Percentiles rank a stretch among this genome's conserved stretches.
Evolutionary conservation across 768 basidiomycete species (phyloP).

Genomic region (Mycena galopus): DNA sequence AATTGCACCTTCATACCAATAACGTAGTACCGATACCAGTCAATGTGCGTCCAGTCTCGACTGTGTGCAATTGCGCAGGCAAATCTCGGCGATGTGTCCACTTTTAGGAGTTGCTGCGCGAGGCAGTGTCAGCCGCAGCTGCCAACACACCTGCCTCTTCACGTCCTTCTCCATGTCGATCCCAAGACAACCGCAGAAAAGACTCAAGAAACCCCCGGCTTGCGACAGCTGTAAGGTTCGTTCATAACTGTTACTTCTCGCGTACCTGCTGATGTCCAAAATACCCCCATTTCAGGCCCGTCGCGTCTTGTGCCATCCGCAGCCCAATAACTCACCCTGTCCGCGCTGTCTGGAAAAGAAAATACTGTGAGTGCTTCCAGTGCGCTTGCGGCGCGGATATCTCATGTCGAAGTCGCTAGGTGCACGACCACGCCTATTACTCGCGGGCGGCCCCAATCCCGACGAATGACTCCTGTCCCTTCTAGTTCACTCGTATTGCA

Average conservation of each 20-base stretch:
- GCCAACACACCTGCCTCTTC: background rate
- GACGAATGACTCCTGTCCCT: too few relatives aligned
- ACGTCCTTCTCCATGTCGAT: background rate
- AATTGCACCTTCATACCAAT: too few relatives aligned
- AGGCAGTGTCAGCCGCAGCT: background rate
- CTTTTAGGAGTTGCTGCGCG: too few relatives aligned
- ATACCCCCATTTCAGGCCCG: too few relatives aligned
- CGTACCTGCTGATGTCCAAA: too few relatives aligned
- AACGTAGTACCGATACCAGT: too few relatives aligned
- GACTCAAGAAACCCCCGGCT: background rate
- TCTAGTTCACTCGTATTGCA: too few relatives aligned
- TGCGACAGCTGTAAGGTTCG: slow-evolving; percentile 8
- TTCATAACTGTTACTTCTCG: background rate
- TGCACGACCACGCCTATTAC: slow-evolving; percentile 6
- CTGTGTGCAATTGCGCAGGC: too few relatives aligned
- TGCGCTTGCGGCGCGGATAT: background rate
- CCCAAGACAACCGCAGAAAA: background rate
- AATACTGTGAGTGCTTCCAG: background rate
- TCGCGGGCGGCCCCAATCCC: slow-evolving; percentile 4
- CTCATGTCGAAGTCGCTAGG: background rate
- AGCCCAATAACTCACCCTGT: background rate
- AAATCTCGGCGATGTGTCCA: too few relatives aligned
- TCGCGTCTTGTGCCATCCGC: too few relatives aligned
- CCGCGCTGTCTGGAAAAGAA: slow-evolving; percentile 8
- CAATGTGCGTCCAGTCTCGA: too few relatives aligned